Evolutionary conservation across 805 yeast genomes (phyloP).

Genomic region (Candida insectorum): DNA sequence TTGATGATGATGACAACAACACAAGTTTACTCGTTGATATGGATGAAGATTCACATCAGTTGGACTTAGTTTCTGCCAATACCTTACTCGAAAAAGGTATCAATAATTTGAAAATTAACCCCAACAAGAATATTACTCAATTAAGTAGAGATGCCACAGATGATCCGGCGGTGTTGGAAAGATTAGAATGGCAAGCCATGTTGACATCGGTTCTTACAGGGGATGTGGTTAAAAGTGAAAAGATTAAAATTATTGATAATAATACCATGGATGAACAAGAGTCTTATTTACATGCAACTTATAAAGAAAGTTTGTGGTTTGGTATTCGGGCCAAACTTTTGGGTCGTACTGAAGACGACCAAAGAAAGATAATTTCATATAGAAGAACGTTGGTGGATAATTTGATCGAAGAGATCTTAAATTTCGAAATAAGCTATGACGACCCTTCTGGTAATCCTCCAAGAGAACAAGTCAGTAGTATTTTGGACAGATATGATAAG

Average conservation of each 20-base stretch:
- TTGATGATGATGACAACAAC: constrained; percentile 19
- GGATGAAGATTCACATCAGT: constrained; percentile 44
- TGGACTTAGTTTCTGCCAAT: constrained; percentile 43
- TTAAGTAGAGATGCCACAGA: constrained; percentile 35
- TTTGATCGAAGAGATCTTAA: constrained; percentile 63
- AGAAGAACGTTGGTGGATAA: constrained; percentile 71
- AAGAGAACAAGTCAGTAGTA: constrained; percentile 46
- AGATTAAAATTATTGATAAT: constrained; percentile 65
- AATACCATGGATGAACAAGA: constrained; percentile 40
- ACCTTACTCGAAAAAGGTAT: constrained; percentile 29
- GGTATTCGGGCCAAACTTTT: constrained; percentile 80
- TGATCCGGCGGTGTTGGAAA: constrained; percentile 57
- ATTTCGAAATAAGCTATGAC: constrained; percentile 55
- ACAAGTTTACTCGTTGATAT: constrained; percentile 35
- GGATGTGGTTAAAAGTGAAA: constrained; percentile 89
- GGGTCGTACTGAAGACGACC: constrained; percentile 79
- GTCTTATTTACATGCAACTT: constrained; percentile 48
- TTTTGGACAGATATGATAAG: constrained; percentile 60
- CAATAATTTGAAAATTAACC: constrained; percentile 25
- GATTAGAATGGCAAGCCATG: constrained; percentile 97
- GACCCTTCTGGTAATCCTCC: constrained; percentile 26
- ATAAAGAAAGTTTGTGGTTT: constrained; percentile 78
- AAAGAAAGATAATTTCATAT: constrained; percentile 62
- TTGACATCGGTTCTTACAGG: constrained; percentile 86
- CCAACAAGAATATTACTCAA: constrained; percentile 31